A percentile compares a stretch with the other conserved stretches of the same genome.
These are phyloP conservation scores for Sextonia rubra DNA, from an alignment of 164 flowering plant species.

Conservation along the genomic window DNA sequence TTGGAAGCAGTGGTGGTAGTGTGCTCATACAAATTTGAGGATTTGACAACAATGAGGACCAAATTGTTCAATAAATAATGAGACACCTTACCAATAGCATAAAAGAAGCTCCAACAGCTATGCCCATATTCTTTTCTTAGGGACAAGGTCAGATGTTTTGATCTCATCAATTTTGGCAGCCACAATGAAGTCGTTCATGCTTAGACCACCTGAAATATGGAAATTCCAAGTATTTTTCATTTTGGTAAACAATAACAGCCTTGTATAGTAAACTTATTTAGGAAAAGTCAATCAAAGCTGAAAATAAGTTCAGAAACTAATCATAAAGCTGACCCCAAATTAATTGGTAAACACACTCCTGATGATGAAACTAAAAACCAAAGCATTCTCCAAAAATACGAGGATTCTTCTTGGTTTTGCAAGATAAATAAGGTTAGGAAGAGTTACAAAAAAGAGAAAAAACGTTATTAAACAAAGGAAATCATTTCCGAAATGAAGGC, in stretches of 20 bases:
- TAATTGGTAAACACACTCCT: neutral
- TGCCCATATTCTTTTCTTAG: conserved; percentile 81
- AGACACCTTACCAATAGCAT: neutral
- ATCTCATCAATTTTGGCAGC: conserved; percentile 86
- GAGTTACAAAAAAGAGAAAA: neutral
- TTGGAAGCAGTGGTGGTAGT: neutral
- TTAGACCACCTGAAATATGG: conserved; percentile 71
- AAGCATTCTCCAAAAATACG: neutral
- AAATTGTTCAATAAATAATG: neutral
- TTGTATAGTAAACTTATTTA: neutral
- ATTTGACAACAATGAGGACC: neutral
- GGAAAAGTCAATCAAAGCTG: neutral
- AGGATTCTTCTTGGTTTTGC: neutral
- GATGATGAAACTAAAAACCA: neutral
- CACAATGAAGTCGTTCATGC: conserved; percentile 86
- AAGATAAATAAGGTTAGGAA: neutral
- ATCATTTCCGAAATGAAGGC: too few relatives aligned
- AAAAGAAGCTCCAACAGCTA: conserved; percentile 18
- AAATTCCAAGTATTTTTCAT: neutral
- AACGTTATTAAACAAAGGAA: neutral
- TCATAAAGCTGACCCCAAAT: neutral
- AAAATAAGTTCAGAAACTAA: neutral
- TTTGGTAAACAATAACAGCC: neutral
- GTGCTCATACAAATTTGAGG: neutral
- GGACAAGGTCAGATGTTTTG: conserved; percentile 79